Conservation (phyloP, 306 rosid genomes). For the Leucaena leucocephala region DNA sequence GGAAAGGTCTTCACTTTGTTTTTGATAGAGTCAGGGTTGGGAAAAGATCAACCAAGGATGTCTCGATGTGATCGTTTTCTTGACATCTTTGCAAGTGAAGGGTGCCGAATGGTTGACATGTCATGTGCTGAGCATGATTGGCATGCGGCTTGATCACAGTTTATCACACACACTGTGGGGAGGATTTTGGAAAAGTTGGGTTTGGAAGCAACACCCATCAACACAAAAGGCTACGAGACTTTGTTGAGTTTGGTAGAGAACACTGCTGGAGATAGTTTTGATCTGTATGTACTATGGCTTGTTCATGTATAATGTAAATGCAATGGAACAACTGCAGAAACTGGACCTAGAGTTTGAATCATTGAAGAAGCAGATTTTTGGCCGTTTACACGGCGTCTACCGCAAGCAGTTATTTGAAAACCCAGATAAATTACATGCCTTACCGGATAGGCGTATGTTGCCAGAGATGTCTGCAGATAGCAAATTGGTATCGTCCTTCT, state of each 20-base stretch:
- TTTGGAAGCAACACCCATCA: constrained; percentile 64
- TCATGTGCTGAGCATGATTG: constrained; percentile 71
- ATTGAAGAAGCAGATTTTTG: constrained; percentile 77
- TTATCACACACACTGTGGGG: constrained; percentile 85
- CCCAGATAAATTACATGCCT: constrained; percentile 38
- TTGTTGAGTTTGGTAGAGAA: constrained; percentile 79
- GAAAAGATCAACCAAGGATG: constrained; percentile 50
- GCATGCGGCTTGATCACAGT: constrained; percentile 89
- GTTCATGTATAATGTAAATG: constrained; percentile 79
- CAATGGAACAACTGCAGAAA: constrained; percentile 36
- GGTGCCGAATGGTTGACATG: constrained; percentile 93
- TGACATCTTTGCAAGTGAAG: constrained; percentile 74
- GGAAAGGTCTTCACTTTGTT: background rate
- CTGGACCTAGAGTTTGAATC: constrained; percentile 68
- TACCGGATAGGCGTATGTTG: constrained; percentile 43
- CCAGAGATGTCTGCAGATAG: constrained; percentile 43
- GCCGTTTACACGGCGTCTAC: constrained; percentile 27
- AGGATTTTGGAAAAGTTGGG: constrained; percentile 70
- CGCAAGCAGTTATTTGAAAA: constrained; percentile 60
- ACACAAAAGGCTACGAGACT: constrained; percentile 74
- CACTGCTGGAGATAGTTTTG: constrained; percentile 90
- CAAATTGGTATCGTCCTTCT: constrained; percentile 35
- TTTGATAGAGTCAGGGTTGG: background rate
- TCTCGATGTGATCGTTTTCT: constrained; percentile 72
- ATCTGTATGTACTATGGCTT: constrained; percentile 87